These are phyloP conservation scores for Cryptococcus sp. DNA, from an alignment of 1,284 basidiomycete species.

Conservation along the genomic window DNA sequence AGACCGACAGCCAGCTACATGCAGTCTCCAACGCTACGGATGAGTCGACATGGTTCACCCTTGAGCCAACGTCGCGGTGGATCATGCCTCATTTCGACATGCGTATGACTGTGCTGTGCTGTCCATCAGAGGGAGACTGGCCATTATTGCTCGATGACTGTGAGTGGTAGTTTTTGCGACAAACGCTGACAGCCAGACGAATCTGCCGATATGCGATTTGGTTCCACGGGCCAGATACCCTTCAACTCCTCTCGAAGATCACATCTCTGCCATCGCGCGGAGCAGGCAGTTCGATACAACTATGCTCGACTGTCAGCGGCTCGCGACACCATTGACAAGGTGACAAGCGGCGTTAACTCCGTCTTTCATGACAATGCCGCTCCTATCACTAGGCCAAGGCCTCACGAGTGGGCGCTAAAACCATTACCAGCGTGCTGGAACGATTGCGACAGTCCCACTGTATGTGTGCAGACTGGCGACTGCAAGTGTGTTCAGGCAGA, in stretches of 20 bases:
- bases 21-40: conserved; percentile 24
- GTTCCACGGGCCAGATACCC: conserved; percentile 46
- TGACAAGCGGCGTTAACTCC: conserved; percentile 17
- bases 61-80: conserved; percentile 20
- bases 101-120: conserved; percentile 51
- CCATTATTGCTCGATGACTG: conserved; percentile 52
- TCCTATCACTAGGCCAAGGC: conserved; percentile 12
- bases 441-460: conserved; percentile 49
- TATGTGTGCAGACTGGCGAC: conserved; percentile 52
- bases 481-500: conserved; percentile 53
- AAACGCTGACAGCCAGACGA: conserved; percentile 28
- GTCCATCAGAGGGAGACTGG: conserved; percentile 49
- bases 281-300: conserved; percentile 32
- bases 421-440: conserved; percentile 51
- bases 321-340: conserved; percentile 28
- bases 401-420: conserved; percentile 46
- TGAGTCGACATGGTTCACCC: conserved; percentile 30
- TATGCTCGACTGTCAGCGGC: conserved; percentile 17
- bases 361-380: conserved; percentile 10
- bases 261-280: conserved; percentile 43
- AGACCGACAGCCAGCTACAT: conserved; percentile 31
- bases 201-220: conserved; percentile 48
- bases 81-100: conserved; percentile 38
- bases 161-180: conserved; percentile 16
- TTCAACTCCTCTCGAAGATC: conserved; percentile 47